These are phyloP conservation scores for Erysimum cheiranthoides DNA, from an alignment of 345 rosid species.

Conservation along the genomic window DNA sequence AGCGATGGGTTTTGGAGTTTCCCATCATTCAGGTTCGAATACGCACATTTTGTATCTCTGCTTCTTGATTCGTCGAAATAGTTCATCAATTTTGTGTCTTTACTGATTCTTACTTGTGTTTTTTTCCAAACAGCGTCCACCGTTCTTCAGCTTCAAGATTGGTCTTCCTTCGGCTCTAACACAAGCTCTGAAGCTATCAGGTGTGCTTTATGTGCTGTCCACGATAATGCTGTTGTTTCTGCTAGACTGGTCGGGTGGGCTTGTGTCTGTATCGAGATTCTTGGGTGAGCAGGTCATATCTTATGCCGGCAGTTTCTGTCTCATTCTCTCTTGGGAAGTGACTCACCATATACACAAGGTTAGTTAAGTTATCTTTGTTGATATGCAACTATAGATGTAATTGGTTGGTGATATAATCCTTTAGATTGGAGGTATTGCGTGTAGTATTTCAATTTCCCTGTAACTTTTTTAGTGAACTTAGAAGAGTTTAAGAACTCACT, in stretches of 20 bases:
- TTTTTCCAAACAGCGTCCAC: constrained; percentile 63
- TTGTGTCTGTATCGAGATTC: constrained; percentile 52
- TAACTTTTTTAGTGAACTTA: constrained; percentile 3
- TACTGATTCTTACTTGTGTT: constrained; percentile 33
- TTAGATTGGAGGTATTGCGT: background rate
- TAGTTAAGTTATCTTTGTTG: constrained; percentile 31
- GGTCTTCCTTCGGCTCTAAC: constrained; percentile 64
- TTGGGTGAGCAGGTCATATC: constrained; percentile 62
- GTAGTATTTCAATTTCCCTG: background rate
- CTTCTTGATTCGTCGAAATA: constrained; percentile 1
- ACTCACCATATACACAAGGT: constrained; percentile 88
- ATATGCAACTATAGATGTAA: constrained; percentile 1
- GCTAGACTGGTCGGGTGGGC: constrained; percentile 48
- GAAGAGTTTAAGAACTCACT: background rate
- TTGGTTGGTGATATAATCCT: background rate
- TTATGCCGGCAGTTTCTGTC: constrained; percentile 60
- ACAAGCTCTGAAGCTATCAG: constrained; percentile 67
- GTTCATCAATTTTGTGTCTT: constrained; percentile 8
- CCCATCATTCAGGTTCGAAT: constrained; percentile 84
- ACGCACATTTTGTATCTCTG: background rate
- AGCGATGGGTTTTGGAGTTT: constrained; percentile 79
- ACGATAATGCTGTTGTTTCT: constrained; percentile 54
- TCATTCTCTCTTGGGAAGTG: constrained; percentile 88
- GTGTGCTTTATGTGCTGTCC: constrained; percentile 54
- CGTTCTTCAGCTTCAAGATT: constrained; percentile 88